phyloP scores from a whole-genome alignment of 495 filamentous ascomycete species.

The Penicillium macrosclerotiorum region DNA sequence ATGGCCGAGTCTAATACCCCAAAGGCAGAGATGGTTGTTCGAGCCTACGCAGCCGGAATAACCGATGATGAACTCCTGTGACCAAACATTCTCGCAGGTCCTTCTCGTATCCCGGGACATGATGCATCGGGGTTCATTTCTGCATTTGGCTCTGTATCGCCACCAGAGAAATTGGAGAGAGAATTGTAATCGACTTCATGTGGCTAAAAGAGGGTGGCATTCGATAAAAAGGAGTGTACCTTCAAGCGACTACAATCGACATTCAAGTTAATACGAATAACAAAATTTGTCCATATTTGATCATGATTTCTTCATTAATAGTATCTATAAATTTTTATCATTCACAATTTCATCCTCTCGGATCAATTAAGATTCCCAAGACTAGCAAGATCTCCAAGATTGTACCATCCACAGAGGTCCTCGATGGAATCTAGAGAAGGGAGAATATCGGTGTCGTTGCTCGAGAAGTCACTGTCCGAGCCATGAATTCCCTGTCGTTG shows the following conservation, averaged over 20 bases:
- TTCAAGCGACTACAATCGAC: too few relatives aligned
- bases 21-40: slow-evolving; percentile 3
- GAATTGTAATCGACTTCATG: slow-evolving; percentile 6
- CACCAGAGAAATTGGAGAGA: background rate
- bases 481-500: slow-evolving; percentile 3
- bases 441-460: slow-evolving; percentile 9
- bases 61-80: slow-evolving; percentile 10
- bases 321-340: background rate
- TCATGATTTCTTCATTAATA: too few relatives aligned
- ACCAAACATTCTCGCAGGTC: background rate
- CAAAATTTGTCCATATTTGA: too few relatives aligned
- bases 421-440: slow-evolving; percentile 18
- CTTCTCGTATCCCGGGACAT: slow-evolving; percentile 10
- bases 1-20: slow-evolving; percentile 2
- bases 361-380: too few relatives aligned
- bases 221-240: too few relatives aligned
- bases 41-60: slow-evolving; percentile 7
- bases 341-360: slow-evolving; percentile 21
- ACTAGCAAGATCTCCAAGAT: slow-evolving; percentile 16
- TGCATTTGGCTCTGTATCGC: slow-evolving; percentile 2
- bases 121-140: slow-evolving; percentile 7
- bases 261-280: too few relatives aligned
- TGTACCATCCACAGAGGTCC: slow-evolving; percentile 24
- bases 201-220: background rate
- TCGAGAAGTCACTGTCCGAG: slow-evolving; percentile 7